A percentile compares a stretch with the other conserved stretches of the same genome.
phyloP scores from a whole-genome alignment of 495 filamentous ascomycete species.

The Apiosordaria backusii region DNA sequence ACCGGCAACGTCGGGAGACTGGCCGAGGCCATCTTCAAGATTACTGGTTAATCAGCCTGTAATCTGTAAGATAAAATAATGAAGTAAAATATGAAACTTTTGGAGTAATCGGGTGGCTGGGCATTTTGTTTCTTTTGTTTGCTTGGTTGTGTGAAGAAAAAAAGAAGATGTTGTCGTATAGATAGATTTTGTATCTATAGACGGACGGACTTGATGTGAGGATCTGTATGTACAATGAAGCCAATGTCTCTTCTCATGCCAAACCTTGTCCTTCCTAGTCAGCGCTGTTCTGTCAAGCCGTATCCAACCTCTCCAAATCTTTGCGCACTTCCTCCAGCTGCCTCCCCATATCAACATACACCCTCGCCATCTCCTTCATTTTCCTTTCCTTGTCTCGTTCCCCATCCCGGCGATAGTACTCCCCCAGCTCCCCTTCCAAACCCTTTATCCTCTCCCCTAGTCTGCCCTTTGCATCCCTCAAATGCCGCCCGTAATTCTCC shows the following conservation, averaged over 20 bases:
- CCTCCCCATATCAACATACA: conserved; percentile 53
- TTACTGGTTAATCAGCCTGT: conserved; percentile 54
- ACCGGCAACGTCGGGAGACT: conserved; percentile 87
- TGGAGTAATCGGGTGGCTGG: conserved; percentile 20
- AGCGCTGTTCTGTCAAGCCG: conserved; percentile 13
- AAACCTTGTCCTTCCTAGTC: not conserved
- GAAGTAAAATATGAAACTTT: conserved; percentile 17
- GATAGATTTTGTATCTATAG: not conserved
- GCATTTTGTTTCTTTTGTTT: not conserved
- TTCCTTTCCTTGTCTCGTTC: conserved; percentile 38
- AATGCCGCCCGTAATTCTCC: conserved; percentile 49
- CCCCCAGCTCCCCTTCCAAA: conserved; percentile 49
- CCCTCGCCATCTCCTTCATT: conserved; percentile 58
- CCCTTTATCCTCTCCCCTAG: conserved; percentile 45
- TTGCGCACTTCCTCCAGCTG: conserved; percentile 54
- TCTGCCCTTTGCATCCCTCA: conserved; percentile 48
- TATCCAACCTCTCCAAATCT: conserved; percentile 54
- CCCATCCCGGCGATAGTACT: conserved; percentile 39
- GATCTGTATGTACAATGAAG: not conserved
- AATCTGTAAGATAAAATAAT: not conserved
- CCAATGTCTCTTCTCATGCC: not conserved
- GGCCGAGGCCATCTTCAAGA: conserved; percentile 92
- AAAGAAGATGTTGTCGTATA: not conserved
- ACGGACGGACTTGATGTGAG: not conserved
- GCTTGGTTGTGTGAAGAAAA: not conserved